Evolutionary conservation across 352 stramenopile genomes (phyloP), one percentile per base, ranked within the genome.

Genomic region (Phytophthora tentaculata): DNA sequence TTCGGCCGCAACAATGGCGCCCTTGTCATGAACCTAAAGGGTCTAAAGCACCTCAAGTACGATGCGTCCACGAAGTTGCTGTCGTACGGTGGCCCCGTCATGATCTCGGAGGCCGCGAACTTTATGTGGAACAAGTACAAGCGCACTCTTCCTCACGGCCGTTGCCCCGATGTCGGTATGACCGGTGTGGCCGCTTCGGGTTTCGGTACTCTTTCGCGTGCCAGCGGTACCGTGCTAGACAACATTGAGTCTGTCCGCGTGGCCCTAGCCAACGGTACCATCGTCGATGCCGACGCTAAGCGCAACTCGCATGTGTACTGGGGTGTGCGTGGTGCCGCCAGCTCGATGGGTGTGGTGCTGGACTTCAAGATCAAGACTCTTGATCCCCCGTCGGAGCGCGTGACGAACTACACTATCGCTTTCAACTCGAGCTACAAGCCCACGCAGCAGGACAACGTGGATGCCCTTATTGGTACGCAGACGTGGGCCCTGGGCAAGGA

Each of bases 311-410:
- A 54, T 39, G 8, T 54, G 0, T 54, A 39, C 32, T 54, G 48
- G 48, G 48, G 23, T 19, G 22, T 35, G 6, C 48, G 48, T 39
- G 48, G 48, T 39, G 48, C 48, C 8, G 24, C 48, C n/a, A 54
- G 48, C 13, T 54, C 48, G 12, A 35, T 54, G 48, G 48, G 23
- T 19, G 48, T 54, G n/a, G 24, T 54, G 12, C 13, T 54, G 13
- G 48, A 54, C 48, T 54, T 54, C 20, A 54, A 54, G 14, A 54
- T 54, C 48, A 54, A 54, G 48, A 54, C 48, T 1, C 32, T 39
- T 6, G 23, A 54, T 12, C 22, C 48, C 29, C 48, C 24, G 4
- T 54, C 48, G 14, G 4, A 19, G 3, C 48, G 16, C 3, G 48
- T 54, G 48, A 54, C 48, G 17, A 54, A 54, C 24, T 54, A 54